Evolutionary conservation across 257 asterid species (phyloP).

Genomic region (Lycium ferocissimum): DNA sequence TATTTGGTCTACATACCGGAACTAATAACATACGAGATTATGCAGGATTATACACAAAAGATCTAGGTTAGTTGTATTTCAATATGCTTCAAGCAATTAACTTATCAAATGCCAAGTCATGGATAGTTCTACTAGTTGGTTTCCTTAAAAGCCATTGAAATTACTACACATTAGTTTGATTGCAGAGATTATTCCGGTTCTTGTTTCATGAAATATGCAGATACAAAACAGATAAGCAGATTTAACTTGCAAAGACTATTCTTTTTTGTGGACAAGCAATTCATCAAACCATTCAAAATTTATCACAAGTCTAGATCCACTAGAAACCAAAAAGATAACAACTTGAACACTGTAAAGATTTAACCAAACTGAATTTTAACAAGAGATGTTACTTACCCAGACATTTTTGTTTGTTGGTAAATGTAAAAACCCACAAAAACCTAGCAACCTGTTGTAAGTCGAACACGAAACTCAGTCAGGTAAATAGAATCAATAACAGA

Average conservation of each 20-base stretch:
- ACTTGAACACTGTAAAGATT: background rate
- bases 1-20: too few species aligned
- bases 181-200: background rate
- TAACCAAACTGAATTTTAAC: background rate
- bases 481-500: slow-evolving; percentile 28
- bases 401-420: slow-evolving; percentile 21
- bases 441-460: slow-evolving; percentile 25
- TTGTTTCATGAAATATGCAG: background rate
- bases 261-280: background rate
- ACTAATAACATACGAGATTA: too few species aligned
- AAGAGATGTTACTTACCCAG: slow-evolving; percentile 22
- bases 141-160: background rate
- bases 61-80: background rate
- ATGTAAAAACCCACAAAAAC: slow-evolving; percentile 22
- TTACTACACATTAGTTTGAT: background rate
- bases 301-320: background rate
- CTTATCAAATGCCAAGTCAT: background rate
- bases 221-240: background rate
- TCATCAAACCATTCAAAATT: background rate
- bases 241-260: background rate
- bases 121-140: background rate
- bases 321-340: background rate
- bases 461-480: slow-evolving; percentile 34
- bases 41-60: too few species aligned
- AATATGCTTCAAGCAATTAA: background rate